Evolutionary conservation across 31 red algal species (phyloP), one percentile per base, ranked within the genome.

Genomic region (Endocladia muricata): DNA sequence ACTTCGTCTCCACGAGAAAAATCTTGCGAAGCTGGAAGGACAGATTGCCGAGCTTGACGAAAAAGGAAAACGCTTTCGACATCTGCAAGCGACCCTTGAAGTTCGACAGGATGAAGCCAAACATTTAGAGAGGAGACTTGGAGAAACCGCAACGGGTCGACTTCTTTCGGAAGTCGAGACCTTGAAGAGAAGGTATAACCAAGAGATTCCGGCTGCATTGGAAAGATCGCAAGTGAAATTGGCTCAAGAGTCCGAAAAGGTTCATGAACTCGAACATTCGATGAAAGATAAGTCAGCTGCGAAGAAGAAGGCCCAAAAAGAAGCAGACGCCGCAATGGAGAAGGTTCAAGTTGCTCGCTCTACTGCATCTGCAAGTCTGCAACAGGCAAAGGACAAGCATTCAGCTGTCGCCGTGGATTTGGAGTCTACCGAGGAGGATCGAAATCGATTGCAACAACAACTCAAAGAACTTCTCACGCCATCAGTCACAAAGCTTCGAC

Each of bases 31-130:
- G 11, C 79, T 91, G 56, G 36, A 86, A 34, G 37, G 33, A 19
- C 77, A 90, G n/a, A 57, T 91, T 29, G 22, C 32, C 28, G 39
- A 19, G n/a, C 37, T 77, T 37, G 36, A 85, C 56, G 86, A 76
- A 29, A 82, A 90, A 51, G 75, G 69, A 37, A 74, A 73, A 41
- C 57, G 37, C 56, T 61, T 83, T 67, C 75, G 80, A 2, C 76
- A 84, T 78, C 76, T 92, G 42, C 62, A 66, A 60, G 70, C 80
- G 31, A 82, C 68, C 36, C 67, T 92, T 15, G 83, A 78, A 33
- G 58, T 89, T 77, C 77, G 76, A 21, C 83, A 87, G 36, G 78
- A 92, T 63, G 76, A 91, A 59, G 83, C 83, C 7, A 68, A 70
- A 31, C 61, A 84, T 3, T 60, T 97, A 22, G 76, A 81, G 1